Conservation (phyloP, 306 rosid genomes). For the Spatholobus suberectus region DNA sequence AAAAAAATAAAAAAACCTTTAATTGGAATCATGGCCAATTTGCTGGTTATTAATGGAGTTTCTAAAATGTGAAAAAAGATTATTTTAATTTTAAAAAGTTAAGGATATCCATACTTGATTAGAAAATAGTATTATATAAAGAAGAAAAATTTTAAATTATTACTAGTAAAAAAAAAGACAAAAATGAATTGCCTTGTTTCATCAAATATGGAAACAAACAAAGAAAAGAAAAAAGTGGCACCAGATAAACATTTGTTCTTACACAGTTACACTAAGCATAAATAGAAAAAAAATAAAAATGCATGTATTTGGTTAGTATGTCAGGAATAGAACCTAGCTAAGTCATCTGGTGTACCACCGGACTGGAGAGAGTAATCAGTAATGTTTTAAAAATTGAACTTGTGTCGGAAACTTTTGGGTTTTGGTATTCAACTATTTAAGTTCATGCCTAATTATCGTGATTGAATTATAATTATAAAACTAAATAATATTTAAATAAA, state of each 20-base stretch:
- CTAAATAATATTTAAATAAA: no score
- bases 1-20: not conserved
- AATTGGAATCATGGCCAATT: not conserved
- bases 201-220: not conserved
- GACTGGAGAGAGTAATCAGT: no score
- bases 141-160: not conserved
- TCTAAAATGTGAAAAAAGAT: not conserved
- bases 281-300: not conserved
- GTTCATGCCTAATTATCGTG: no score
- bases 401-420: no score
- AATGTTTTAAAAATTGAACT: no score
- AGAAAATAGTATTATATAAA: not conserved
- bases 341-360: no score
- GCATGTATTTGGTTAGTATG: no score
- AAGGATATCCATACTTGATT: not conserved
- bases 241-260: not conserved
- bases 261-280: not conserved
- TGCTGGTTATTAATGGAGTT: not conserved
- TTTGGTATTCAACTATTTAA: no score
- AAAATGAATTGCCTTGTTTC: not conserved
- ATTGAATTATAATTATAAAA: no score
- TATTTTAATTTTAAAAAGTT: not conserved
- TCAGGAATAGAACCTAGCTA: no score
- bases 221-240: not conserved
- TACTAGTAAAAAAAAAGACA: not conserved